Percentiles rank a stretch among this genome's conserved stretches.
Evolutionary conservation across 176 grass and related monocot genomes (phyloP).

Genomic region (Elaeis guineensis): DNA sequence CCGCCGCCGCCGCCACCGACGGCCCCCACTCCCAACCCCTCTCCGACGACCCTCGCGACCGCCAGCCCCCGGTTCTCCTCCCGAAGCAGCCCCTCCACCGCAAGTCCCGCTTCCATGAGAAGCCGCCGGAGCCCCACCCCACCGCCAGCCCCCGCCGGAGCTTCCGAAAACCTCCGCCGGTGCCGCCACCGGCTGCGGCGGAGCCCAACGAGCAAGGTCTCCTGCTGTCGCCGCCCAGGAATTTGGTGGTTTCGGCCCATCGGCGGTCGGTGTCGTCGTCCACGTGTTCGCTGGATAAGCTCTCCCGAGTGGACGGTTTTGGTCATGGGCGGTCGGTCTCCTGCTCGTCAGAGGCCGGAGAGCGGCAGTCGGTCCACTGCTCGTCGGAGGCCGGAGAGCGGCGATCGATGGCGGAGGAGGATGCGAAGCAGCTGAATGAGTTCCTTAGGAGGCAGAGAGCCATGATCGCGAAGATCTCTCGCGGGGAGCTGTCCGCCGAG

Average conservation of each 20-base stretch:
- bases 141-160: not conserved
- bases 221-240: conserved; percentile 22
- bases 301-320: not conserved
- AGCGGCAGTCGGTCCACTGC: not conserved
- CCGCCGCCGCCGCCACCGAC: no score
- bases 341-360: not conserved
- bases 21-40: not conserved
- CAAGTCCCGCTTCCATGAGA: conserved; percentile 56
- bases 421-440: conserved; percentile 35
- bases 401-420: conserved; percentile 10
- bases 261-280: conserved; percentile 9
- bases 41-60: conserved; percentile 11
- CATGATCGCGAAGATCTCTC: conserved; percentile 20
- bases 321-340: conserved; percentile 1
- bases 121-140: conserved; percentile 4
- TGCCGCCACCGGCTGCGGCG: not conserved
- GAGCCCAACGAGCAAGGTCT: not conserved
- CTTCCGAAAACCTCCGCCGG: conserved; percentile 5
- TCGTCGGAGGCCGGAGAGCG: not conserved
- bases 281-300: conserved; percentile 9
- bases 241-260: conserved; percentile 9
- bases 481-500: conserved; percentile 23
- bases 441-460: conserved; percentile 52
- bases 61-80: conserved; percentile 18
- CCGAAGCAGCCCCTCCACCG: conserved; percentile 42